Percentiles rank a stretch among this genome's conserved stretches.
Conservation (phyloP, 164 flowering plant species). For the Vitis rotundifolia region DNA sequence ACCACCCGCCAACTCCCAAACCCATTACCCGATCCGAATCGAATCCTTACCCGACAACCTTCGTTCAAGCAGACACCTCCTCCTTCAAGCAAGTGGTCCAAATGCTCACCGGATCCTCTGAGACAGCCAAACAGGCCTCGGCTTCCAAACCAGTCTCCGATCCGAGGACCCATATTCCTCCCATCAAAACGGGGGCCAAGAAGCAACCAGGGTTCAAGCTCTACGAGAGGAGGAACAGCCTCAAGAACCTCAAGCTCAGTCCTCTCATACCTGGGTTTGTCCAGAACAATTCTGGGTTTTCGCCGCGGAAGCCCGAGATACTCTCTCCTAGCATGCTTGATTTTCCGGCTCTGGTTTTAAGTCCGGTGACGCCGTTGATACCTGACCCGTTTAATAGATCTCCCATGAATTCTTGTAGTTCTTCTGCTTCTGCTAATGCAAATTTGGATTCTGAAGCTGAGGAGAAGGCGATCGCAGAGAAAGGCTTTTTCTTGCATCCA, state of each 20-base stretch:
- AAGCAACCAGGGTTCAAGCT: constrained; percentile 52
- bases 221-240: constrained; percentile 62
- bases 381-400: constrained; percentile 65
- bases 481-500: constrained; percentile 61
- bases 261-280: constrained; percentile 44
- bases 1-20: constrained; percentile 15
- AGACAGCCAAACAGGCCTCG: constrained; percentile 41
- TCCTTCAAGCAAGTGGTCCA: constrained; percentile 80
- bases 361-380: constrained; percentile 70
- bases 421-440: not conserved
- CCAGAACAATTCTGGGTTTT: constrained; percentile 26
- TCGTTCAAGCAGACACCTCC: constrained; percentile 70
- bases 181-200: constrained; percentile 40
- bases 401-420: not conserved
- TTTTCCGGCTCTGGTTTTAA: constrained; percentile 58
- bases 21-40: constrained; percentile 56
- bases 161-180: constrained; percentile 45
- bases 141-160: constrained; percentile 3
- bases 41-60: constrained; percentile 71
- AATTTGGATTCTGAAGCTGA: constrained; percentile 37
- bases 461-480: constrained; percentile 56
- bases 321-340: constrained; percentile 66
- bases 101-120: constrained; percentile 71
- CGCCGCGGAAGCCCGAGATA: constrained; percentile 51
- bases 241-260: constrained; percentile 57